These are phyloP conservation scores for Chlorophyllum brunneum DNA, from an alignment of 768 basidiomycete genomes.

Conservation along the genomic window DNA sequence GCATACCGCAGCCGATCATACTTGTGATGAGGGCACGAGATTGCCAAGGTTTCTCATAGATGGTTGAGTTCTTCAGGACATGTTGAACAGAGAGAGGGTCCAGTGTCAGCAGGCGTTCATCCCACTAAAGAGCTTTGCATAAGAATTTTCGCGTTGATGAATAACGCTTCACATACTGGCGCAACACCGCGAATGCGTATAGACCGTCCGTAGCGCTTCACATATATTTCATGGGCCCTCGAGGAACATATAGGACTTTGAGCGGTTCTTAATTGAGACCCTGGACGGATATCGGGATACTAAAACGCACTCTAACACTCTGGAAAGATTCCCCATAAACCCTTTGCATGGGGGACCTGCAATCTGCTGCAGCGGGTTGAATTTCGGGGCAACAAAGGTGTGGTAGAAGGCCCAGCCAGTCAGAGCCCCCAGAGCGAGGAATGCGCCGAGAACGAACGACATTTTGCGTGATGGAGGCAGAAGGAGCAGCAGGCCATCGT, in stretches of 20 bases:
- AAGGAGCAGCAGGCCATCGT: not conserved
- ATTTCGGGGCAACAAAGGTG: slow-evolving; percentile 27
- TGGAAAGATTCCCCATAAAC: slow-evolving; percentile 50
- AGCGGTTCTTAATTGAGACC: not conserved
- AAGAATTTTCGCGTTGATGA: not conserved
- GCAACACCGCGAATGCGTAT: slow-evolving; percentile 65
- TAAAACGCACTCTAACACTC: slow-evolving; percentile 53
- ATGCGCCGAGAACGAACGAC: not conserved
- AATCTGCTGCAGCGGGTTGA: slow-evolving; percentile 48
- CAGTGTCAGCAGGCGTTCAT: slow-evolving; percentile 73
- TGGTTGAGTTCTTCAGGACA: slow-evolving; percentile 64
- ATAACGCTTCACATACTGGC: slow-evolving; percentile 49
- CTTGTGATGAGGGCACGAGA: slow-evolving; percentile 70
- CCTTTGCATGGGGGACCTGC: slow-evolving; percentile 55
- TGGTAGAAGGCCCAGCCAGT: slow-evolving; percentile 26
- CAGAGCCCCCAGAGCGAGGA: slow-evolving; percentile 9
- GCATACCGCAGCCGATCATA: slow-evolving; percentile 81
- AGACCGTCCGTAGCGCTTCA: slow-evolving; percentile 61
- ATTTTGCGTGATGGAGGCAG: not conserved
- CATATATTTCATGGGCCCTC: slow-evolving; percentile 47
- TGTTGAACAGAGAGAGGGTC: slow-evolving; percentile 75
- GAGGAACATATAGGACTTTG: slow-evolving; percentile 53
- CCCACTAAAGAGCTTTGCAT: slow-evolving; percentile 47
- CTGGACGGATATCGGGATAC: not conserved
- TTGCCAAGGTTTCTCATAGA: slow-evolving; percentile 84